phyloP scores from a whole-genome alignment of 1,139 yeast genomes.

The Nakaseomyces sp. region DNA sequence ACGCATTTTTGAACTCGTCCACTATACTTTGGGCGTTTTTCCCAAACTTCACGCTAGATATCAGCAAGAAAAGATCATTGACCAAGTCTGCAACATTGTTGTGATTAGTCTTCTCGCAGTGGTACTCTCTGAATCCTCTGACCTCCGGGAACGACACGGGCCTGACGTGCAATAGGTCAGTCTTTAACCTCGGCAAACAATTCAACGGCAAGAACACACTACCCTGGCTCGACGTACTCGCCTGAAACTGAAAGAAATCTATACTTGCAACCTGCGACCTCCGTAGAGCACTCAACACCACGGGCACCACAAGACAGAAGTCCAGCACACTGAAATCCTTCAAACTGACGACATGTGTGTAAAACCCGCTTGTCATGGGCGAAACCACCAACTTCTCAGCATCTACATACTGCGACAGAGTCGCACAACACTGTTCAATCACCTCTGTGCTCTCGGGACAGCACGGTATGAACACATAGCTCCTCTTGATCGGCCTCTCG shows the following conservation, averaged over 20 bases:
- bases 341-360: slow-evolving; percentile 9
- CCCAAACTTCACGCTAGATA: slow-evolving; percentile 12
- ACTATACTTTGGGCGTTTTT: background rate
- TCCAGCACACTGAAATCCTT: slow-evolving; percentile 19
- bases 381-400: slow-evolving; percentile 12
- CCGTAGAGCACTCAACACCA: slow-evolving; percentile 15
- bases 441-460: slow-evolving; percentile 4
- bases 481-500: slow-evolving; percentile 14
- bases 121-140: slow-evolving; percentile 11
- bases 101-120: slow-evolving; percentile 7
- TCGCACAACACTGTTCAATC: slow-evolving; percentile 12
- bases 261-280: slow-evolving; percentile 12
- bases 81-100: slow-evolving; percentile 11
- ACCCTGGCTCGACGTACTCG: slow-evolving; percentile 14
- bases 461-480: slow-evolving; percentile 17
- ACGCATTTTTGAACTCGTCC: background rate
- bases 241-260: slow-evolving; percentile 13
- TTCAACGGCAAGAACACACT: slow-evolving; percentile 14
- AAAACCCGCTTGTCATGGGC: background rate
- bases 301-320: slow-evolving; percentile 20
- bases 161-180: background rate
- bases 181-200: background rate
- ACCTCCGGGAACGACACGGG: slow-evolving; percentile 6
- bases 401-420: slow-evolving; percentile 15
- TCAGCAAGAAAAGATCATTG: slow-evolving; percentile 9